A percentile compares a stretch with the other conserved stretches of the same genome.
phyloP scores from a whole-genome alignment of 2,329 filamentous ascomycete genomes.

The Stemphylium vesicarium region DNA sequence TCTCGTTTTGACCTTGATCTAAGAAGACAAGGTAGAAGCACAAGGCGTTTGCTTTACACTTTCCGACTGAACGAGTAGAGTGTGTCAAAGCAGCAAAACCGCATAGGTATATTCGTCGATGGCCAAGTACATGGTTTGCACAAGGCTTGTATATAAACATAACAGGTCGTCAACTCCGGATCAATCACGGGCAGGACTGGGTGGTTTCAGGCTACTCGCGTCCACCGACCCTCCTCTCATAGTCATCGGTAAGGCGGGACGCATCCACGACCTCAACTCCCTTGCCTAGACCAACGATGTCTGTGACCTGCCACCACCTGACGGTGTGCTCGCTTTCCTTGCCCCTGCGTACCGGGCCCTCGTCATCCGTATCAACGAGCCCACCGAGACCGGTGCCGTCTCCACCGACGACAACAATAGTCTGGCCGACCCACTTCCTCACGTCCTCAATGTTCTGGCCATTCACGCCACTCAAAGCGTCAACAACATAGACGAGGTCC shows the following conservation, averaged over 20 bases:
- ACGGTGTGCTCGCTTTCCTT: conserved; percentile 37
- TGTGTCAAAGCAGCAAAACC: neutral
- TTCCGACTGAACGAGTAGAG: too few relatives aligned
- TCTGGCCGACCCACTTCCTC: conserved; percentile 66
- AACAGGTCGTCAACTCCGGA: conserved; percentile 3
- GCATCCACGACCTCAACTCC: conserved; percentile 89
- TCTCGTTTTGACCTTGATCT: too few relatives aligned
- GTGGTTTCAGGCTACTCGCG: conserved; percentile 40
- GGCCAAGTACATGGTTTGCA: conserved; percentile 7
- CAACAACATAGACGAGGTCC: conserved; percentile 86
- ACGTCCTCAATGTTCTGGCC: conserved; percentile 75
- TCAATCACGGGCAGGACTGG: neutral
- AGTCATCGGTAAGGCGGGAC: conserved; percentile 82
- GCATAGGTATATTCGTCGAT: conserved; percentile 11
- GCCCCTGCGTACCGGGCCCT: conserved; percentile 47
- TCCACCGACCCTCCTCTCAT: conserved; percentile 77
- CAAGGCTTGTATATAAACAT: conserved; percentile 6
- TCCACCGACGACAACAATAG: conserved; percentile 65
- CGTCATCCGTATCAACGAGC: conserved; percentile 67
- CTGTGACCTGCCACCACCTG: conserved; percentile 79
- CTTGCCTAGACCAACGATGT: conserved; percentile 83
- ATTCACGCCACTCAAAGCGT: conserved; percentile 77
- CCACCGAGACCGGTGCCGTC: conserved; percentile 52
- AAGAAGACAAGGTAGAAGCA: too few relatives aligned
- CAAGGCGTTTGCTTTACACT: too few relatives aligned